These are phyloP conservation scores for Podaxis sp. DNA, from an alignment of 768 basidiomycete genomes.

Conservation along the genomic window DNA sequence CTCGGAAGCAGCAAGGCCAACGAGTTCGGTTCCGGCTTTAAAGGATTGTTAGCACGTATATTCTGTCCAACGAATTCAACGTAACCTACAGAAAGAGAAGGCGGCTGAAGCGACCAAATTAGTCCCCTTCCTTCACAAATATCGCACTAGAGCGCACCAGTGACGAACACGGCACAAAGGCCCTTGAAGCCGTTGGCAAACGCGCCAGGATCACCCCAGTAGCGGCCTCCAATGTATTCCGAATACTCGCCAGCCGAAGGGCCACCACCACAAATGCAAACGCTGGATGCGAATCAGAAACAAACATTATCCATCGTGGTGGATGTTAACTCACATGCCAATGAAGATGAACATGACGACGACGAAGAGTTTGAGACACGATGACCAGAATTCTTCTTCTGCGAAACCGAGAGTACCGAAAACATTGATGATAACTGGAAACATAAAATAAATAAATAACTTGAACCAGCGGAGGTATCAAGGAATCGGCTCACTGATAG, in stretches of 20 bases:
- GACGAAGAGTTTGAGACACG: slow-evolving; percentile 45
- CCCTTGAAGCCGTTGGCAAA: slow-evolving; percentile 48
- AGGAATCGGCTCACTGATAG: slow-evolving; percentile 31
- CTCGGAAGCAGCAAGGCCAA: slow-evolving; percentile 46
- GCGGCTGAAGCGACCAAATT: slow-evolving; percentile 22
- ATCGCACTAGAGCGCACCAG: slow-evolving; percentile 20
- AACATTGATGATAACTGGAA: slow-evolving; percentile 35
- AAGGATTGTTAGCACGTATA: not conserved
- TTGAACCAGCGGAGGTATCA: too few species aligned
- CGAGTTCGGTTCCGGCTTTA: slow-evolving; percentile 45
- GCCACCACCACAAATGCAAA: slow-evolving; percentile 44
- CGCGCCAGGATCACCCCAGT: slow-evolving; percentile 39
- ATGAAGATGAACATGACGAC: slow-evolving; percentile 48
- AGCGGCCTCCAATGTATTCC: slow-evolving; percentile 37
- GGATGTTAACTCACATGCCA: slow-evolving; percentile 33
- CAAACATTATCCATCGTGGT: not conserved
- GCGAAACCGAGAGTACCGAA: slow-evolving; percentile 49
- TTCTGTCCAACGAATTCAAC: not conserved
- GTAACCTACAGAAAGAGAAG: slow-evolving; percentile 37
- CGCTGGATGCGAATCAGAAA: slow-evolving; percentile 22
- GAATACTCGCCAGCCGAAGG: slow-evolving; percentile 34
- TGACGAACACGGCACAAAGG: slow-evolving; percentile 46
- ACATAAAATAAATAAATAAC: not conserved
- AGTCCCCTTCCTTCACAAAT: not conserved
- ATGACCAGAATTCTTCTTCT: slow-evolving; percentile 53